Conservation (phyloP, 2,329 filamentous ascomycete genomes). For the Metarhizium brunneum region DNA sequence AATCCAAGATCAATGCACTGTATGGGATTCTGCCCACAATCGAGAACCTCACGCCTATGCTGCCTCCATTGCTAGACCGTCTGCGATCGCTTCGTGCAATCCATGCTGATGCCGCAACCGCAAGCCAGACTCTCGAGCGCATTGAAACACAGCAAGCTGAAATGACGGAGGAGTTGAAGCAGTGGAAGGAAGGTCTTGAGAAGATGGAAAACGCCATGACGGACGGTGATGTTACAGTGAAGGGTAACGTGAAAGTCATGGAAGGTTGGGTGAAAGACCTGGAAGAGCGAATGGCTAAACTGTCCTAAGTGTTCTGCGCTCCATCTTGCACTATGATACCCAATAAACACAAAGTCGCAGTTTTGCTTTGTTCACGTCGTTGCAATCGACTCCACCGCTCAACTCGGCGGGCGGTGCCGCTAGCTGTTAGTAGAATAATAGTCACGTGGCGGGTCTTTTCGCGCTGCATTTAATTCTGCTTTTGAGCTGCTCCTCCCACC, state of each 20-base stretch:
- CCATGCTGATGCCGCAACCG: constrained; percentile 78
- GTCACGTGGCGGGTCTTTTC: constrained; percentile 5
- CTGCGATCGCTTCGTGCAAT: constrained; percentile 75
- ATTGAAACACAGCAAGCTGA: constrained; percentile 74
- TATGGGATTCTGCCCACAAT: constrained; percentile 86
- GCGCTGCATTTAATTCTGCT: background rate
- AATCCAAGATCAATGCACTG: constrained; percentile 81
- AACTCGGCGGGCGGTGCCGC: background rate
- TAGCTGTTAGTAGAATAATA: background rate
- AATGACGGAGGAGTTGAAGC: constrained; percentile 73
- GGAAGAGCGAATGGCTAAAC: constrained; percentile 62
- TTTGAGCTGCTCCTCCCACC: background rate
- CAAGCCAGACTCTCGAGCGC: constrained; percentile 65
- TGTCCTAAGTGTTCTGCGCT: constrained; percentile 27
- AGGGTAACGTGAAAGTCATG: constrained; percentile 73
- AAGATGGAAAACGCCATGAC: constrained; percentile 69
- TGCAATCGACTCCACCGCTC: background rate
- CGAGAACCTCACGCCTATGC: constrained; percentile 71
- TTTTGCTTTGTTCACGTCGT: background rate
- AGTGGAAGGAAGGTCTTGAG: constrained; percentile 74
- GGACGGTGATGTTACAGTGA: constrained; percentile 60
- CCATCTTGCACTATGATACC: constrained; percentile 8
- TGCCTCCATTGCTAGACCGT: constrained; percentile 78
- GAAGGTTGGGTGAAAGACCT: constrained; percentile 83
- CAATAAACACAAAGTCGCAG: background rate